A percentile compares a stretch with the other conserved stretches of the same genome.
Evolutionary conservation across 2,329 filamentous ascomycete species (phyloP).

Genomic region (Penicillium polonicum): DNA sequence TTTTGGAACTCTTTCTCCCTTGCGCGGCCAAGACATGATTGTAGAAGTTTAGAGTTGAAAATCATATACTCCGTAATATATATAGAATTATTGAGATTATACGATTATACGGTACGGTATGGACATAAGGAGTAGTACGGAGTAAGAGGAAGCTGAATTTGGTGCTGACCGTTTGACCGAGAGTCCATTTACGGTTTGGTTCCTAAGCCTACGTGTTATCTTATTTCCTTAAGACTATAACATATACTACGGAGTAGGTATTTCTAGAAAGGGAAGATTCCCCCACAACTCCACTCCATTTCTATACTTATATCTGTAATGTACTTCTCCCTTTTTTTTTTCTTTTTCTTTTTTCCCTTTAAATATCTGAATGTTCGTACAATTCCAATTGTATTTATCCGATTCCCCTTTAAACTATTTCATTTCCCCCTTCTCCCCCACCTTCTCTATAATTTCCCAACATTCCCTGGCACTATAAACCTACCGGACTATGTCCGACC

Average conservation of each 20-base stretch:
- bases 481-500: slow-evolving; percentile 34
- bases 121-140: not conserved
- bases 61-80: not conserved
- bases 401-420: slow-evolving; percentile 3
- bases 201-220: not conserved
- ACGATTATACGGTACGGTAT: not conserved
- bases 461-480: slow-evolving; percentile 14
- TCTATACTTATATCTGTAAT: not conserved
- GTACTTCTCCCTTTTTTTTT: not conserved
- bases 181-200: slow-evolving; percentile 12
- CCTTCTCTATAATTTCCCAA: not conserved
- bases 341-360: not conserved
- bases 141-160: not conserved
- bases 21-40: slow-evolving; percentile 3
- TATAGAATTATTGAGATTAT: not conserved
- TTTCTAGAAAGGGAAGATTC: slow-evolving; percentile 12
- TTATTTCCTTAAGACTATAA: not conserved
- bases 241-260: too few relatives aligned
- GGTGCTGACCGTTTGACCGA: slow-evolving; percentile 16
- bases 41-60: not conserved
- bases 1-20: not conserved
- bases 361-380: not conserved
- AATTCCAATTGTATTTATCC: not conserved
- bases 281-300: not conserved
- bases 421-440: not conserved